phyloP scores from a whole-genome alignment of 2,329 filamentous ascomycete genomes.

The Graphilbum sp. region DNA sequence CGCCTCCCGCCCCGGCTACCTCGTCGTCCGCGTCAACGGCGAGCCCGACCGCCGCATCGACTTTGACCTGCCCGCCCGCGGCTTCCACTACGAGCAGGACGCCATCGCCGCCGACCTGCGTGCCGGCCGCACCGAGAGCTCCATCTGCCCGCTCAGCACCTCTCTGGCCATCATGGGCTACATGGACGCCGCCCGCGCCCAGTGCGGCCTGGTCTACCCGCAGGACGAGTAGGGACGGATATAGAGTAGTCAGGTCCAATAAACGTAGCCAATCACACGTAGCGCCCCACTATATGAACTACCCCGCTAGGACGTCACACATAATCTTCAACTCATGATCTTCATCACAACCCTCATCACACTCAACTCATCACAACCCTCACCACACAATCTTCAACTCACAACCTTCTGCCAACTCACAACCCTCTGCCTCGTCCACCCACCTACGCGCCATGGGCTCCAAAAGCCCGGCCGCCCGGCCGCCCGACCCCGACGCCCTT shows the following conservation, averaged over 20 bases:
- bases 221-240: not conserved
- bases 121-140: slow-evolving; percentile 20
- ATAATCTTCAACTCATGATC: too few species aligned
- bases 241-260: too few species aligned
- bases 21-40: slow-evolving; percentile 14
- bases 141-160: slow-evolving; percentile 26
- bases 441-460: not conserved
- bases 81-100: slow-evolving; percentile 29
- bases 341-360: too few species aligned
- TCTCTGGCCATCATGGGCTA: slow-evolving; percentile 27
- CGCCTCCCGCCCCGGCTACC: slow-evolving; percentile 17
- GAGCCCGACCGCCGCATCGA: slow-evolving; percentile 9
- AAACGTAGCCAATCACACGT: too few species aligned
- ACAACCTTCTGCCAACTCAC: too few species aligned
- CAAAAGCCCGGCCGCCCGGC: slow-evolving; percentile 5
- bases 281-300: too few species aligned
- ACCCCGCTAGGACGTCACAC: too few species aligned
- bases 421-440: too few species aligned
- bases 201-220: not conserved
- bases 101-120: slow-evolving; percentile 23
- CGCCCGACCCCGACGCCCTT: slow-evolving; percentile 27
- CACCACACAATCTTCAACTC: too few species aligned
- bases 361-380: too few species aligned
- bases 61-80: slow-evolving; percentile 20
- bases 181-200: slow-evolving; percentile 25